Conservation (phyloP, 306 rosid species). For the Gillenia trifoliata region DNA sequence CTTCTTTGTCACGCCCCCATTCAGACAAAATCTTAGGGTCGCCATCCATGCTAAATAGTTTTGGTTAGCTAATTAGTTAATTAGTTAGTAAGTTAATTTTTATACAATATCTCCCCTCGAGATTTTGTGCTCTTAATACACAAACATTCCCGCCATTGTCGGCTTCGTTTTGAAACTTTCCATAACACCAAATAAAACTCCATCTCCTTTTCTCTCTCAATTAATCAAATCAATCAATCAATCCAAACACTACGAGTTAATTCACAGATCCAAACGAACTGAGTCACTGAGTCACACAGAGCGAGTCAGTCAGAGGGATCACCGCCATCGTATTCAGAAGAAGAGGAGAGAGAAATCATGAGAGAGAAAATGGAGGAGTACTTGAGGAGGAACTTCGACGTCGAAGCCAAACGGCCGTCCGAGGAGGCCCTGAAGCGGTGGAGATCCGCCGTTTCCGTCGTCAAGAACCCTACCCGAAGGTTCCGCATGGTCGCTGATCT, state of each 20-base stretch:
- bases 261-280: not conserved
- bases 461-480: constrained; percentile 87
- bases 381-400: constrained; percentile 58
- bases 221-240: not conserved
- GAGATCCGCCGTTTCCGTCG: constrained; percentile 79
- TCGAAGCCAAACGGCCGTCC: constrained; percentile 55
- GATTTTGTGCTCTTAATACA: not conserved
- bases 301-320: not conserved
- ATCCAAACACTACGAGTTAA: not conserved
- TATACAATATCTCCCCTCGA: not conserved
- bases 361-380: constrained; percentile 66
- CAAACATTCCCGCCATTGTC: constrained; percentile 10
- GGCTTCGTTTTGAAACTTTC: constrained; percentile 15
- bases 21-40: too few relatives aligned
- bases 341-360: constrained; percentile 14
- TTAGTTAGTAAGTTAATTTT: too few relatives aligned
- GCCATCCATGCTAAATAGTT: too few relatives aligned
- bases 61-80: too few relatives aligned
- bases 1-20: too few relatives aligned
- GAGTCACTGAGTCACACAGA: not conserved
- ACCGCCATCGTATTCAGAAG: not conserved
- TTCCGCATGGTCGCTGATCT: constrained; percentile 94
- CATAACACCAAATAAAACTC: not conserved
- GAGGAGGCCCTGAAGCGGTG: constrained; percentile 61
- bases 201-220: not conserved